These are phyloP conservation scores for Thermomucor indicae-seudaticae DNA, from an alignment of 371 early-diverging fungal species.

Conservation along the genomic window DNA sequence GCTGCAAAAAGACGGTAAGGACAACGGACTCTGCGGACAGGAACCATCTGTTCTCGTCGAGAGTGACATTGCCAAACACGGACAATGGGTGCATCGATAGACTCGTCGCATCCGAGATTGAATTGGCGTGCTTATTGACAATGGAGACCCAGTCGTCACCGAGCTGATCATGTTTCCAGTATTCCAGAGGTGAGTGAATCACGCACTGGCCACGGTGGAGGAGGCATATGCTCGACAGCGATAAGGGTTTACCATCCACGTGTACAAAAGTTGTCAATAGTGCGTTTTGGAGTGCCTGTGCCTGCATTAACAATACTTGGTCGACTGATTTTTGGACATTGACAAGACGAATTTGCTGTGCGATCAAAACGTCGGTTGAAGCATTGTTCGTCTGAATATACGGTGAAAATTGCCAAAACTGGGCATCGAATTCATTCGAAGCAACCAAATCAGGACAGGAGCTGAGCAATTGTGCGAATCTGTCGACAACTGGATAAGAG, in stretches of 20 bases:
- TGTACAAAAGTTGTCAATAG: constrained; percentile 17
- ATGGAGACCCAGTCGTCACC: constrained; percentile 37
- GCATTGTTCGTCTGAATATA: constrained; percentile 14
- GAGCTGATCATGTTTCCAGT: constrained; percentile 27
- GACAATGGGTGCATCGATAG: constrained; percentile 47
- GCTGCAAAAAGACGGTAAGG: constrained; percentile 27
- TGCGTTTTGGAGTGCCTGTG: constrained; percentile 11
- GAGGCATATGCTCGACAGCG: constrained; percentile 17
- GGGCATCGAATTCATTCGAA: constrained; percentile 20
- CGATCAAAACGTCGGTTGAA: constrained; percentile 22
- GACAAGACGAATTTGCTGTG: constrained; percentile 30
- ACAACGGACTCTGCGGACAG: constrained; percentile 48
- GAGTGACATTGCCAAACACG: constrained; percentile 47
- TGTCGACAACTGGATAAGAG: constrained; percentile 53
- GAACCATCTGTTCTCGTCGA: constrained; percentile 20
- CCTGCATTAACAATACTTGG: constrained; percentile 12
- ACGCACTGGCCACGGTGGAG: constrained; percentile 34
- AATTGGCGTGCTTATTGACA: constrained; percentile 22
- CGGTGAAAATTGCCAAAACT: constrained; percentile 26
- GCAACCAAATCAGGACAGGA: constrained; percentile 18
- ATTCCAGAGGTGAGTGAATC: constrained; percentile 54
- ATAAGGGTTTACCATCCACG: constrained; percentile 16
- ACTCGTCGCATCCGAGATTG: constrained; percentile 25
- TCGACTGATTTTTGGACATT: constrained; percentile 12
- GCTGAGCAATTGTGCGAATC: too few species aligned